Conservation (phyloP, 2,329 filamentous ascomycete genomes). For the Metarhizium rileyi region DNA sequence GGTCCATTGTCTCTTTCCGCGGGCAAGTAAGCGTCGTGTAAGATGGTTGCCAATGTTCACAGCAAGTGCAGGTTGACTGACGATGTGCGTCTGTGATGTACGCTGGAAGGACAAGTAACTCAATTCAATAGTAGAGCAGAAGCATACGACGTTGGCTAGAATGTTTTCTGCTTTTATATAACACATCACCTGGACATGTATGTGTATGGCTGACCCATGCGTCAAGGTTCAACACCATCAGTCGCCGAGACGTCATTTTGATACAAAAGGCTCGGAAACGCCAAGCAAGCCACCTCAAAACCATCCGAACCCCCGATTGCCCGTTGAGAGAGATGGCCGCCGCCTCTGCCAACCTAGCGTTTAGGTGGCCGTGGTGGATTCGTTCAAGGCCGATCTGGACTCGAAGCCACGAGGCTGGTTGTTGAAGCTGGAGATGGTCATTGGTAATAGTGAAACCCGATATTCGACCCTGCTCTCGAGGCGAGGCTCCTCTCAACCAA, state of each 20-base stretch:
- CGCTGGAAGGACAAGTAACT: too few species aligned
- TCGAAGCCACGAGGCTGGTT: background rate
- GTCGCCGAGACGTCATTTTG: background rate
- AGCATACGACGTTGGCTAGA: too few species aligned
- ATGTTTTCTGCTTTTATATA: too few species aligned
- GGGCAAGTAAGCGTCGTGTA: too few species aligned
- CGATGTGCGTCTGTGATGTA: too few species aligned
- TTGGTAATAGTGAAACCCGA: too few species aligned
- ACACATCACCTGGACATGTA: too few species aligned
- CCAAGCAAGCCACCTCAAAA: background rate
- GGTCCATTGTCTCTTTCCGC: slow-evolving; percentile 17
- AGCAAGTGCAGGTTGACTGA: too few species aligned
- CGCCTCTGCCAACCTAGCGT: background rate
- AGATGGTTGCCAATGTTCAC: background rate
- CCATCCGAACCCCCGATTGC: background rate
- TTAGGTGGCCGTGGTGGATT: background rate
- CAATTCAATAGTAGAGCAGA: too few species aligned
- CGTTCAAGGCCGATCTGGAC: background rate
- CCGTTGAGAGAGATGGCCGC: background rate
- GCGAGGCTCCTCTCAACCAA: too few species aligned
- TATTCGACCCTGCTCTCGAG: too few species aligned
- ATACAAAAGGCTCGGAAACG: background rate
- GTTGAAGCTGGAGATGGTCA: background rate
- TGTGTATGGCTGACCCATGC: background rate
- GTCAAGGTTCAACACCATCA: background rate